Evolutionary conservation across 371 early-diverging fungal genomes (phyloP).

Genomic region (Mucor mucedo): DNA sequence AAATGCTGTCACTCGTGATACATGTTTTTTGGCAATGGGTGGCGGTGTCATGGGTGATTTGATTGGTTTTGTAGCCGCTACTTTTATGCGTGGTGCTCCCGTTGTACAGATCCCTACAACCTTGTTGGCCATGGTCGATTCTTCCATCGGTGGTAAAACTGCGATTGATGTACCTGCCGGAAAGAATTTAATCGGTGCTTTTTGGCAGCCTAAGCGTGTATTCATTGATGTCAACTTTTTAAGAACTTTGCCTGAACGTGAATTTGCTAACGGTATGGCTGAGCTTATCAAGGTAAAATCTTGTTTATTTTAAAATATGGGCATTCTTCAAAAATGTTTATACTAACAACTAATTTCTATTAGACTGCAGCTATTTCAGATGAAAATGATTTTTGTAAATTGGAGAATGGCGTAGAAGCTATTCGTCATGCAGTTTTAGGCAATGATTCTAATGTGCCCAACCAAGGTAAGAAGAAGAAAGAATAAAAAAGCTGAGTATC

Average conservation of each 20-base stretch:
- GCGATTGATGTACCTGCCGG: constrained; percentile 95
- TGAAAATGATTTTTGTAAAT: constrained; percentile 83
- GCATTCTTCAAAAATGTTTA: neutral
- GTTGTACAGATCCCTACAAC: constrained; percentile 96
- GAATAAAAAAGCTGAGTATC: neutral
- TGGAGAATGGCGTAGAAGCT: constrained; percentile 86
- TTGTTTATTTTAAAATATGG: neutral
- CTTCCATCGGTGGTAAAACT: constrained; percentile 97
- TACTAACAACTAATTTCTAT: neutral
- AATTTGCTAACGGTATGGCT: constrained; percentile 97
- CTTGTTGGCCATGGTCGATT: constrained; percentile 97
- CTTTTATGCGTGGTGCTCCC: constrained; percentile 97
- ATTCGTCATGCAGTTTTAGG: constrained; percentile 75
- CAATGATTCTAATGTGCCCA: constrained; percentile 44
- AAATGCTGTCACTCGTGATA: constrained; percentile 90
- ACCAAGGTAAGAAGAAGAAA: constrained; percentile 51
- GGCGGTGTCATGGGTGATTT: constrained; percentile 98
- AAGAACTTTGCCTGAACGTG: constrained; percentile 88
- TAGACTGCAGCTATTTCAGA: constrained; percentile 93
- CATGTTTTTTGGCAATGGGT: constrained; percentile 92
- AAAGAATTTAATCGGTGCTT: constrained; percentile 96
- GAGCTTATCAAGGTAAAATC: constrained; percentile 87
- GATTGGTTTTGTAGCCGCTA: constrained; percentile 94
- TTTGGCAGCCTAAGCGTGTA: constrained; percentile 95
- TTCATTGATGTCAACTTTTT: constrained; percentile 91